Conservation (phyloP, 495 filamentous ascomycete genomes). For the Acidomyces sp. region DNA sequence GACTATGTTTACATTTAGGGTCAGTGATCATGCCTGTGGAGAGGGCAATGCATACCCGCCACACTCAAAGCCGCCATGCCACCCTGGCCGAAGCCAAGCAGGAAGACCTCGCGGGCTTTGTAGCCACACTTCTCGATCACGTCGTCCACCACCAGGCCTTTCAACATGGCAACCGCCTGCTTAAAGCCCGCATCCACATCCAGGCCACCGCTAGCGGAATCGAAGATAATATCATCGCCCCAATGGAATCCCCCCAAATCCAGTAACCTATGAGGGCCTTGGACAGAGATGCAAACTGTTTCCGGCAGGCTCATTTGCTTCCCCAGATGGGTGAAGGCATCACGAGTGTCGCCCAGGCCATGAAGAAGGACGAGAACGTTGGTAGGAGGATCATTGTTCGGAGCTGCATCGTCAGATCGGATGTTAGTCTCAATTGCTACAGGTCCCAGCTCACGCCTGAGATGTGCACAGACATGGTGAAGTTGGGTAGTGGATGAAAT, state of each 20-base stretch:
- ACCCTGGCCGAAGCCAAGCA: constrained; percentile 83
- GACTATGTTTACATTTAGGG: no score
- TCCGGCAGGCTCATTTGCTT: constrained; percentile 65
- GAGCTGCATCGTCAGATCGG: constrained; percentile 15
- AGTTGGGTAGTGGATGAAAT: neutral
- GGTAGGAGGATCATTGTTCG: constrained; percentile 32
- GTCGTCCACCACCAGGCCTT: constrained; percentile 44
- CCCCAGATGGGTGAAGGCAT: constrained; percentile 58
- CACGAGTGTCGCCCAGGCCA: constrained; percentile 69
- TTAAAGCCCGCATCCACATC: constrained; percentile 71
- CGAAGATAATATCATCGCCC: constrained; percentile 76
- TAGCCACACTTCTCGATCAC: constrained; percentile 62
- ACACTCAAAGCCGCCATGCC: constrained; percentile 61
- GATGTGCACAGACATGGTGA: neutral
- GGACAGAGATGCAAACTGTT: constrained; percentile 62
- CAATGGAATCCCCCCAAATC: constrained; percentile 73
- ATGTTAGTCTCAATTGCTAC: neutral
- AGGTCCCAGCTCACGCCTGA: neutral
- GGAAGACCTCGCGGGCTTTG: constrained; percentile 49
- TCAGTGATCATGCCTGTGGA: no score
- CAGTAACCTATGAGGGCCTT: constrained; percentile 57
- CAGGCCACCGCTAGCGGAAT: constrained; percentile 45
- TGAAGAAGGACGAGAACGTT: constrained; percentile 82
- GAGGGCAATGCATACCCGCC: constrained; percentile 21
- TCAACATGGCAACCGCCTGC: constrained; percentile 39